Percentiles rank a stretch among this genome's conserved stretches.
These are phyloP conservation scores for Gamsiella multidivaricata DNA, from an alignment of 192 early-diverging fungal species.

Conservation along the genomic window DNA sequence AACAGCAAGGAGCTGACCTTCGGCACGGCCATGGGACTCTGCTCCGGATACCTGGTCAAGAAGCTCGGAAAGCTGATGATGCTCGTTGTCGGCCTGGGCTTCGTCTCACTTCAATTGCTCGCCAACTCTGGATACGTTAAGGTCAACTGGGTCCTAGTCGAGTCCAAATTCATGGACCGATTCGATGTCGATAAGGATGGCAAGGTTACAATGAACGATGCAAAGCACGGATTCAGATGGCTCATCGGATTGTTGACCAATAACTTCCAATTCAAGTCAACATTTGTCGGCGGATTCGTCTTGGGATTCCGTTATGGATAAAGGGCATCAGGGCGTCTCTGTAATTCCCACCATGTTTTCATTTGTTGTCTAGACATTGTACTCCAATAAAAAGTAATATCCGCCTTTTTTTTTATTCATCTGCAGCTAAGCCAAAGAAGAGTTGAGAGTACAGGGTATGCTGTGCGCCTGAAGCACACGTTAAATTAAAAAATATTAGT, in stretches of 20 bases:
- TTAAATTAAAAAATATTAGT: no score
- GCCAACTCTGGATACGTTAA: conserved; percentile 55
- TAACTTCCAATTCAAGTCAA: conserved; percentile 65
- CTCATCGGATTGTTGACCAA: conserved; percentile 55
- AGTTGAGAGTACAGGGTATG: neutral
- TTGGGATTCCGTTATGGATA: conserved; percentile 61
- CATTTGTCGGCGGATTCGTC: conserved; percentile 59
- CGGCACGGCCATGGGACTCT: conserved; percentile 59
- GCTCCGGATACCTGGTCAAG: conserved; percentile 62
- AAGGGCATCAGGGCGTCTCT: no score
- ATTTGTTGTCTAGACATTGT: neutral
- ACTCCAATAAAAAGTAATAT: no score
- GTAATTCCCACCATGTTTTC: neutral
- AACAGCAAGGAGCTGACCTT: conserved; percentile 59
- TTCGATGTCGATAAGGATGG: conserved; percentile 61
- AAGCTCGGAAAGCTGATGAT: conserved; percentile 62
- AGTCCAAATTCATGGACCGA: conserved; percentile 34
- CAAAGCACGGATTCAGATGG: conserved; percentile 41
- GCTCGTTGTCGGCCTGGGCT: conserved; percentile 55
- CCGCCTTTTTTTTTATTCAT: neutral
- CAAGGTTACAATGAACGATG: conserved; percentile 47
- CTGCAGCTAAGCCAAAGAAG: neutral
- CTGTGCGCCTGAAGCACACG: neutral
- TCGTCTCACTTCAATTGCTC: conserved; percentile 59
- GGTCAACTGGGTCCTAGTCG: conserved; percentile 58